These are phyloP conservation scores for Morella rubra DNA, from an alignment of 306 rosid species.

Conservation along the genomic window DNA sequence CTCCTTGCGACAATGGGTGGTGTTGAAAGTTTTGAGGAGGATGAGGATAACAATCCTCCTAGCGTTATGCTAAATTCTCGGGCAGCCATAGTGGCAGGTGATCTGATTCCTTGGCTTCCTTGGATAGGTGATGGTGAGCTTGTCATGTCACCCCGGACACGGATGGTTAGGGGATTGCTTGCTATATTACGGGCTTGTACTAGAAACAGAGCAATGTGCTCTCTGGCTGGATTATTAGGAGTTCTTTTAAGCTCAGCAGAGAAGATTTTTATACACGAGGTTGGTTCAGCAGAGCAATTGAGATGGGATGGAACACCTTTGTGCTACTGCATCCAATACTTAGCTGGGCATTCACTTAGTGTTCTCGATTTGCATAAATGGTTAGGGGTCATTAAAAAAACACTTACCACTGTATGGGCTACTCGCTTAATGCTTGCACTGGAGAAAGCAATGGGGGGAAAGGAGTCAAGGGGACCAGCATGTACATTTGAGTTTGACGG, in stretches of 20 bases:
- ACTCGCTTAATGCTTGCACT: slow-evolving; percentile 73
- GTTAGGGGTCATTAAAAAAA: slow-evolving; percentile 78
- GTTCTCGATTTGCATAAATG: slow-evolving; percentile 76
- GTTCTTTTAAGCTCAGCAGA: slow-evolving; percentile 86
- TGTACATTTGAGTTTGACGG: slow-evolving; percentile 97
- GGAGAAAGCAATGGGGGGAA: slow-evolving; percentile 86
- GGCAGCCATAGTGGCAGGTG: slow-evolving; percentile 93
- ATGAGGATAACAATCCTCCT: slow-evolving; percentile 90
- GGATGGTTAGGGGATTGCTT: slow-evolving; percentile 94
- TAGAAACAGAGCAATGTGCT: slow-evolving; percentile 97
- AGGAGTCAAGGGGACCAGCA: slow-evolving; percentile 91
- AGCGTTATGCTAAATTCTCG: slow-evolving; percentile 97
- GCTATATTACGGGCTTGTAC: slow-evolving; percentile 96
- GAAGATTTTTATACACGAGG: slow-evolving; percentile 60
- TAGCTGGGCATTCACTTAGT: slow-evolving; percentile 89
- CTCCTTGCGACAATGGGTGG: slow-evolving; percentile 99
- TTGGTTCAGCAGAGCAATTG: slow-evolving; percentile 58
- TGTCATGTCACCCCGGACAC: slow-evolving; percentile 88
- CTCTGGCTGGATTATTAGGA: slow-evolving; percentile 86
- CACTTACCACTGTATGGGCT: slow-evolving; percentile 78
- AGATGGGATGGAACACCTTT: slow-evolving; percentile 95
- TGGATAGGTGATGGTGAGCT: slow-evolving; percentile 65
- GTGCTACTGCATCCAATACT: slow-evolving; percentile 89
- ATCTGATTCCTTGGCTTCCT: slow-evolving; percentile 96
- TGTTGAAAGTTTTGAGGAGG: slow-evolving; percentile 95